Conservation (phyloP, 176 grass and related monocot genomes). For the Luzula sylvatica region DNA sequence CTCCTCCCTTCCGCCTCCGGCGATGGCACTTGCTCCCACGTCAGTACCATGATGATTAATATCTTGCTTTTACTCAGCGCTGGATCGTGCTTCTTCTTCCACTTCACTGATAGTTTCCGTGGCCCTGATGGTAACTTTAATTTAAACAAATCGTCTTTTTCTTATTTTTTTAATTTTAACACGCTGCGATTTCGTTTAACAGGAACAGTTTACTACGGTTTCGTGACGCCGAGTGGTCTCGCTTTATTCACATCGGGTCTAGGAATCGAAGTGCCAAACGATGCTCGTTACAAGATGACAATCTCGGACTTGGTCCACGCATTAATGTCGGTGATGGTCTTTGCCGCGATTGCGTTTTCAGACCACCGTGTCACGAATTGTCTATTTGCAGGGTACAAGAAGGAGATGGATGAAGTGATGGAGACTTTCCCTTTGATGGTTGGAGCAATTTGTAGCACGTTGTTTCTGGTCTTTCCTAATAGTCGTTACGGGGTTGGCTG, state of each 20-base stretch:
- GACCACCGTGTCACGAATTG: slow-evolving; percentile 38
- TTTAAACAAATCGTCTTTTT: no score
- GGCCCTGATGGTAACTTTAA: slow-evolving; percentile 26
- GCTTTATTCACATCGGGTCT: slow-evolving; percentile 42
- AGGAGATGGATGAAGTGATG: slow-evolving; percentile 62
- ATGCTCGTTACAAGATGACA: slow-evolving; percentile 39
- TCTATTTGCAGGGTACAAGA: slow-evolving; percentile 31
- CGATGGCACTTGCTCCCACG: slow-evolving; percentile 35
- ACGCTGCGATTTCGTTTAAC: not conserved
- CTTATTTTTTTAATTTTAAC: no score
- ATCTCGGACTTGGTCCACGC: slow-evolving; percentile 48
- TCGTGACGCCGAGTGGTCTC: slow-evolving; percentile 46
- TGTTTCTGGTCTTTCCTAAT: slow-evolving; percentile 60
- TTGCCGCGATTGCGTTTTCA: slow-evolving; percentile 34
- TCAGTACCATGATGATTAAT: slow-evolving; percentile 30
- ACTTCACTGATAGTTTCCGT: slow-evolving; percentile 73
- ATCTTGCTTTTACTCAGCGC: slow-evolving; percentile 36
- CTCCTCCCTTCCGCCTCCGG: slow-evolving; percentile 36
- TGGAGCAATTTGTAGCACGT: slow-evolving; percentile 35
- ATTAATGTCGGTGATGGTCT: slow-evolving; percentile 50
- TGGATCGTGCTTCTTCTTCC: slow-evolving; percentile 53
- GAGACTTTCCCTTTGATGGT: slow-evolving; percentile 64
- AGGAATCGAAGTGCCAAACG: slow-evolving; percentile 42
- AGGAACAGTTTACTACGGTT: slow-evolving; percentile 47
- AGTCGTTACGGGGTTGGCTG: slow-evolving; percentile 55